A percentile compares a stretch with the other conserved stretches of the same genome.
These are phyloP conservation scores for Ogataea haglerorum DNA, from an alignment of 805 yeast species.

Conservation along the genomic window DNA sequence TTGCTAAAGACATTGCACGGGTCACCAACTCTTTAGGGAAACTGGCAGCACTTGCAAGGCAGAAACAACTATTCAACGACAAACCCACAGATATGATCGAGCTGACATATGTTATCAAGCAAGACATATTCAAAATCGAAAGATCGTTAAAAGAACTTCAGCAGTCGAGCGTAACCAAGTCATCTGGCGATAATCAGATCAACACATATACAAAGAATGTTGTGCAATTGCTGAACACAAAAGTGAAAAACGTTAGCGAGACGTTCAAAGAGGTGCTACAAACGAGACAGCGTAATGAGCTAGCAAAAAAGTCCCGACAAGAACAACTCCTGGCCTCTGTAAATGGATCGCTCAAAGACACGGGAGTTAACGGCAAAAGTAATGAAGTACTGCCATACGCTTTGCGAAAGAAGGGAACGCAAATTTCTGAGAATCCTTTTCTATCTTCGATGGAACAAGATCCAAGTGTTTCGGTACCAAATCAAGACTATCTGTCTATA, in stretches of 20 bases:
- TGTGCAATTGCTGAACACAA: slow-evolving; percentile 79
- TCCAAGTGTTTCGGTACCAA: slow-evolving; percentile 31
- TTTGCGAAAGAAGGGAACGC: slow-evolving; percentile 20
- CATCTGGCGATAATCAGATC: slow-evolving; percentile 55
- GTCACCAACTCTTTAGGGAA: slow-evolving; percentile 79
- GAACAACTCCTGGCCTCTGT: slow-evolving; percentile 72
- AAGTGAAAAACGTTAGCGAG: slow-evolving; percentile 88
- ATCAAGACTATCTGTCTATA: slow-evolving; percentile 56
- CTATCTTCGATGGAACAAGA: slow-evolving; percentile 25
- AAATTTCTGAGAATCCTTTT: slow-evolving; percentile 37
- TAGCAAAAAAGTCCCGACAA: slow-evolving; percentile 74
- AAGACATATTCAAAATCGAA: slow-evolving; percentile 81
- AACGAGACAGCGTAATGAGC: slow-evolving; percentile 78
- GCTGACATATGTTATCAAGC: slow-evolving; percentile 80
- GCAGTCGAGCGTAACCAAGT: slow-evolving; percentile 39
- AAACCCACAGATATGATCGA: slow-evolving; percentile 92
- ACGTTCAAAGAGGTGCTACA: slow-evolving; percentile 89
- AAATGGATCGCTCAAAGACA: slow-evolving; percentile 18
- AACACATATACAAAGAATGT: slow-evolving; percentile 80
- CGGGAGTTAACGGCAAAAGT: slow-evolving; percentile 3
- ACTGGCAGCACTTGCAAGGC: slow-evolving; percentile 76
- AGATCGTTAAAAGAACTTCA: slow-evolving; percentile 61
- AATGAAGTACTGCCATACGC: slow-evolving; percentile 27
- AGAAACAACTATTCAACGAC: slow-evolving; percentile 90
- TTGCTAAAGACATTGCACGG: slow-evolving; percentile 85